Evolutionary conservation across 2,329 filamentous ascomycete genomes (phyloP), one percentile per base, ranked within the genome.

Genomic region (Coleophoma crateriformis): DNA sequence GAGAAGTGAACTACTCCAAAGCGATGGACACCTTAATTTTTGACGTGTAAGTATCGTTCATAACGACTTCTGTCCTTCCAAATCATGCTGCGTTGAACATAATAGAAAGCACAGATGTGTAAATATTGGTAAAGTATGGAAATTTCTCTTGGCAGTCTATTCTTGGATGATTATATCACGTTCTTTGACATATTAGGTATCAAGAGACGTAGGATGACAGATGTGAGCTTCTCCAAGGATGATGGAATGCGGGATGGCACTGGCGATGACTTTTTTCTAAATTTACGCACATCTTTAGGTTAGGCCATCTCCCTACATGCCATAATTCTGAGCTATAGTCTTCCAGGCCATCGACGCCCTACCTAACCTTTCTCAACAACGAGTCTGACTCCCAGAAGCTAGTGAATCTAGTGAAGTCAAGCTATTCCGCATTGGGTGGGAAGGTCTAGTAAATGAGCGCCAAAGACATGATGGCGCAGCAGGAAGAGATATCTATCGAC

Each of bases 401-500:
- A 15, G 42, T 15, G 47, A 50, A 39, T 22, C 34, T 3, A 15
- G 42, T 15, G 54, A 57, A 15, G 17, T 54, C 5, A 45, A 46
- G 40, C 33, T 27, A 7, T 55, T 50, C 17, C 52, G 47, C 5
- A 34, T 47, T 6, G 43, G 47, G n/a, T 47, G 53, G 8, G 49
- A 53, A 45, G 33, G 14, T 4, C 46, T 57, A 32, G 47, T 55
- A 22, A 47, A 40, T n/a, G 19, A 38, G 7, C 49, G 54, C 7
- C 47, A 53, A 41, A 46, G 49, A 33, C 47, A 46, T 11, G 53
- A 50, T 13, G 48, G 35, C 13, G 40, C 41, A 4, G 8, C 44
- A 50, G 13, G 50, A 49, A 42, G 55, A 58, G 20, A 51, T 58
- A 12, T 54, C 56, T 37, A 39, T 35, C 7, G 49, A 56, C 17